Evolutionary conservation across 257 asterid genomes (phyloP).

Genomic region (Fraxinus cuspidata): DNA sequence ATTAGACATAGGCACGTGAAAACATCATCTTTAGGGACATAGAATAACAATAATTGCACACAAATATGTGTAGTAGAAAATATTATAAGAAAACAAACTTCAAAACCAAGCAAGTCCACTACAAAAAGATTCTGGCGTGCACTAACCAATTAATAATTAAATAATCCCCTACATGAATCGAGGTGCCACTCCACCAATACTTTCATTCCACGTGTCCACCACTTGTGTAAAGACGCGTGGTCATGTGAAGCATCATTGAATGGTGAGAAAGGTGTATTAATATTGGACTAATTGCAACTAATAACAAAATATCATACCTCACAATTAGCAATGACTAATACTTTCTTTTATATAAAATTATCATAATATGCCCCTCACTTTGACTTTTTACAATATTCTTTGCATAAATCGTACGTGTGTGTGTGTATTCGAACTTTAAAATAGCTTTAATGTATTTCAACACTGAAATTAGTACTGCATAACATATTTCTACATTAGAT

Average conservation of each 20-base stretch:
- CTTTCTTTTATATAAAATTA: background rate
- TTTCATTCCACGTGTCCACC: constrained; percentile 32
- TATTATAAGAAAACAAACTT: constrained; percentile 29
- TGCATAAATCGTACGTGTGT: background rate
- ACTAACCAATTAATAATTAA: constrained; percentile 32
- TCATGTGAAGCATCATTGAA: constrained; percentile 45
- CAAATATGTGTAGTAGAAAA: constrained; percentile 8
- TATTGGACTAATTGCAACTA: constrained; percentile 4
- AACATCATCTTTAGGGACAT: constrained; percentile 16
- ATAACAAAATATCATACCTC: background rate
- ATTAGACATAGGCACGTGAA: constrained; percentile 36
- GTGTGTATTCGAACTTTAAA: too few relatives aligned
- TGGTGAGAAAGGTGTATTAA: constrained; percentile 25
- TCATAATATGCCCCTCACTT: background rate
- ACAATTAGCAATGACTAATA: background rate
- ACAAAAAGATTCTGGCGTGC: constrained; percentile 47
- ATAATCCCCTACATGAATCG: constrained; percentile 25
- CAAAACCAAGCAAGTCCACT: constrained; percentile 38
- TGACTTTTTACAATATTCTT: background rate
- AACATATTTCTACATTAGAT: too few relatives aligned
- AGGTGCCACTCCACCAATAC: constrained; percentile 32
- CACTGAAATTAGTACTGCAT: too few relatives aligned
- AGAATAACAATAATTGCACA: constrained; percentile 15
- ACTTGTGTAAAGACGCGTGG: constrained; percentile 43
- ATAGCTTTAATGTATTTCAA: too few relatives aligned